Base-by-base conservation (phyloP, 2,329 filamentous ascomycete species). In the Corinectria fuckeliana region DNA sequence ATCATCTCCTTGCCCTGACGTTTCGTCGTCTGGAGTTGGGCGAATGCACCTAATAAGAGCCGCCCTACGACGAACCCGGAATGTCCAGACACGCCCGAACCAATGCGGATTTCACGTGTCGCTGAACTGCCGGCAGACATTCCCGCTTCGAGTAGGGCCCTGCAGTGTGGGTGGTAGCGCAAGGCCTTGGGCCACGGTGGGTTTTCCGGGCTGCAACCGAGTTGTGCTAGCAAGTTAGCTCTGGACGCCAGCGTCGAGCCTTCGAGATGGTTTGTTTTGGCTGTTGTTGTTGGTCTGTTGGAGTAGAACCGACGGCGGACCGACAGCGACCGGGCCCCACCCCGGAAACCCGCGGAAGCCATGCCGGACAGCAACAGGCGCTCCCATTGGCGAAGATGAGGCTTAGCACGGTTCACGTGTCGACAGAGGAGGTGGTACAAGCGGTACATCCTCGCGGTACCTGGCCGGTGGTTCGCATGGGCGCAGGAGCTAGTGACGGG, bases 21-120 rank as follows among this genome's bases (percentile, higher is more conserved):
- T 50, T 21, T 16, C 30, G 21, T 28, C 32, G 38, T 49, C 44
- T 34, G 30, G 52, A 23, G 48, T n/a, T n/a, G n/a, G n/a, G n/a
- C n/a, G n/a, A n/a, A n/a, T n/a, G n/a, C n/a, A n/a, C n/a, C n/a
- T n/a, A 38, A 20, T 20, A 3, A 14, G 23, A 23, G 23, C 26
- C 34, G 53, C 47, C 47, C 39, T 51, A 41, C 48, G 48, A 32
- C 20, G 18, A 18, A n/a, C n/a, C n/a, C n/a, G n/a, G n/a, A n/a
- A n/a, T n/a, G n/a, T n/a, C n/a, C n/a, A n/a, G n/a, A n/a, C n/a
- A n/a, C n/a, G n/a, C n/a, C n/a, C n/a, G n/a, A n/a, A n/a, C n/a
- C n/a, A n/a, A 58, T 44, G 56, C 50, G 56, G 18, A 20, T 45
- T 53, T 53, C 56, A 58, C 56, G 56, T 58, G 56, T 53, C 36